Evolutionary conservation across 129 eudicot species (phyloP).

Genomic region (Chrysanthemum makinoi): DNA sequence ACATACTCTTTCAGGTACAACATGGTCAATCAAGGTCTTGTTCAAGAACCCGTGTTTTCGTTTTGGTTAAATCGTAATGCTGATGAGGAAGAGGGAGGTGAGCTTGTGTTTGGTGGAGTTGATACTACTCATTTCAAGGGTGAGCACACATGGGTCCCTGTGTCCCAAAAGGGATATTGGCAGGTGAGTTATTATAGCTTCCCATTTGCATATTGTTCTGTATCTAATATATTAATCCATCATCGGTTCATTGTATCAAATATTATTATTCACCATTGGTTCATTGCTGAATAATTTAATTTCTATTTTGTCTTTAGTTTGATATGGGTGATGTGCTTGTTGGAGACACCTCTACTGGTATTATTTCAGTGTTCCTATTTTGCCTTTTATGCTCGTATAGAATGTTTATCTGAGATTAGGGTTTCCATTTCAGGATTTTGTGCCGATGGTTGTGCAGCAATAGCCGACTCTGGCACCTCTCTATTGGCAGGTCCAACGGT

Average conservation of each 20-base stretch:
- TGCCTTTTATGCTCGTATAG: slow-evolving; percentile 2
- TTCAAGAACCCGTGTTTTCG: slow-evolving; percentile 80
- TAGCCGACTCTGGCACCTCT: slow-evolving; percentile 99
- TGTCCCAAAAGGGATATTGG: slow-evolving; percentile 95
- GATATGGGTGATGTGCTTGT: slow-evolving; percentile 91
- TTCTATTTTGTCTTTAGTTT: slow-evolving; percentile 57
- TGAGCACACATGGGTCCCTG: slow-evolving; percentile 83
- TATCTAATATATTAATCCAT: slow-evolving; percentile 12
- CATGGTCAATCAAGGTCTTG: slow-evolving; percentile 93
- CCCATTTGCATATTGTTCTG: slow-evolving; percentile 9
- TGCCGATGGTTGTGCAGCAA: slow-evolving; percentile 80
- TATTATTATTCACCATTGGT: slow-evolving; percentile 12
- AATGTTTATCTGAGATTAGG: slow-evolving; percentile 9
- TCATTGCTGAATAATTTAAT: slow-evolving; percentile 17
- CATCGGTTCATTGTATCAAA: neutral
- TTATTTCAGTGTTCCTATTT: slow-evolving; percentile 5
- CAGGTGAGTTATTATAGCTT: slow-evolving; percentile 50
- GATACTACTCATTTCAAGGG: slow-evolving; percentile 89
- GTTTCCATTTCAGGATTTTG: slow-evolving; percentile 69
- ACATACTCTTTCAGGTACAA: slow-evolving; percentile 60
- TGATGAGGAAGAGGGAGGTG: slow-evolving; percentile 88
- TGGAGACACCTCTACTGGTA: slow-evolving; percentile 82
- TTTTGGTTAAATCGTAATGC: slow-evolving; percentile 92
- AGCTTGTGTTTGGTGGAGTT: slow-evolving; percentile 93
- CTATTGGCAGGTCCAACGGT: slow-evolving; percentile 98